Evolutionary conservation across 2,329 filamentous ascomycete genomes (phyloP).

Genomic region (Cercospora citrullina): DNA sequence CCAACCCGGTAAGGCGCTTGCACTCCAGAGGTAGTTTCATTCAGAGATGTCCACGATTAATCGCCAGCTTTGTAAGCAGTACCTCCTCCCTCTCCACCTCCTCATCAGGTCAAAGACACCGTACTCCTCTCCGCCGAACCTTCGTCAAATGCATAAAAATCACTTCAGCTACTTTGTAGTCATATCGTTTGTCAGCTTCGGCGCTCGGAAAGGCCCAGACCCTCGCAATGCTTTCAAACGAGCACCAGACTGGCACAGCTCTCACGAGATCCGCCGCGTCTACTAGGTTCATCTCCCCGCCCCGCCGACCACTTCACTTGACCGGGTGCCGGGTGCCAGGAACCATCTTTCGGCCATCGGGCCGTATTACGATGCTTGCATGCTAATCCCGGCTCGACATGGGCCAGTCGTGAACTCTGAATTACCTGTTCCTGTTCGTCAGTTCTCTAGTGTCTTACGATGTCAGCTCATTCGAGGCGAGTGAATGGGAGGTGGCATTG

Average conservation of each 20-base stretch:
- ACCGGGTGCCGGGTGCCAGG: background rate
- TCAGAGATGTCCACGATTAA: no score
- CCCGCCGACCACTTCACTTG: background rate
- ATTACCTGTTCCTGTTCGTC: constrained; percentile 2
- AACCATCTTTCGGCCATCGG: background rate
- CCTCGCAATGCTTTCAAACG: background rate
- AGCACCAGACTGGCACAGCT: background rate
- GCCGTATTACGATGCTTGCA: background rate
- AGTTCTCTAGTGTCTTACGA: background rate
- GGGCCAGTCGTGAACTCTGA: background rate
- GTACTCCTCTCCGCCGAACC: background rate
- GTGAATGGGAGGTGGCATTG: background rate
- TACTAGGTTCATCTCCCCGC: constrained; percentile 4
- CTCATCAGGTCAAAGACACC: background rate
- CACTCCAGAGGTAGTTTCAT: background rate
- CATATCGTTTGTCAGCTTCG: background rate
- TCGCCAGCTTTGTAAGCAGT: background rate
- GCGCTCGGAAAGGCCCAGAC: background rate
- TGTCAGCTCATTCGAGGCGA: background rate
- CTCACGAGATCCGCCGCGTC: background rate
- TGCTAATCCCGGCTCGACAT: background rate
- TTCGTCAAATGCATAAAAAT: background rate
- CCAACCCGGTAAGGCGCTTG: background rate
- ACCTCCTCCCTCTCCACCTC: background rate
- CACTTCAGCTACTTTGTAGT: background rate